phyloP scores from a whole-genome alignment of 208 protist species.

The Trypanosoma caninum region DNA sequence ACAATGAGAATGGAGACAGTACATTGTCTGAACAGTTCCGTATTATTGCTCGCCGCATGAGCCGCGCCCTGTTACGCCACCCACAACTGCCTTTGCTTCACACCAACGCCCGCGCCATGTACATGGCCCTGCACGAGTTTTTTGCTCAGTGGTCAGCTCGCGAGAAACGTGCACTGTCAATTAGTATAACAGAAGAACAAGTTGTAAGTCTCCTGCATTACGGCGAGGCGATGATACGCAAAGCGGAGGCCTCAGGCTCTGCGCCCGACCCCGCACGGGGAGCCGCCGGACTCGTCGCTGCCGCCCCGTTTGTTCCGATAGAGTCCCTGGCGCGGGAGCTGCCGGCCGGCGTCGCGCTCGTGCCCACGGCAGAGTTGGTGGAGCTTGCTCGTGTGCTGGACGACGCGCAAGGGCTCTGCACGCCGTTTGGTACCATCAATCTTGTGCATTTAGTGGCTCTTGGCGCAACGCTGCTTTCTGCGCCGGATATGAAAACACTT shows the following conservation, averaged over 20 bases:
- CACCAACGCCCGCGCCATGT: constrained; percentile 23
- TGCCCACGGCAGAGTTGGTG: constrained; percentile 34
- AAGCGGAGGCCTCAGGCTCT: background rate
- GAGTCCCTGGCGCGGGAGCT: constrained; percentile 4
- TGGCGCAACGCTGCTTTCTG: constrained; percentile 35
- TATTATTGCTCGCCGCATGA: constrained; percentile 38
- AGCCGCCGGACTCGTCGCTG: constrained; percentile 7
- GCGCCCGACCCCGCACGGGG: background rate
- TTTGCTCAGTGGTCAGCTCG: constrained; percentile 32
- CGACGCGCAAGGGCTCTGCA: constrained; percentile 26
- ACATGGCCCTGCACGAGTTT: constrained; percentile 37
- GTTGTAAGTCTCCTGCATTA: constrained; percentile 30
- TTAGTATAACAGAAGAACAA: constrained; percentile 19
- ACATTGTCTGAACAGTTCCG: constrained; percentile 7
- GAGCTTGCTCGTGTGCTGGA: constrained; percentile 55
- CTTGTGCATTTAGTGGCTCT: constrained; percentile 41
- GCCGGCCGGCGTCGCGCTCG: background rate
- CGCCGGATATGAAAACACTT: constrained; percentile 17
- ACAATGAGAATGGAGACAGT: background rate
- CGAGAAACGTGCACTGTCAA: constrained; percentile 18
- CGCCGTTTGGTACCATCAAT: constrained; percentile 31
- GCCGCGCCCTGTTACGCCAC: constrained; percentile 42
- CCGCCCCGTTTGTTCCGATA: constrained; percentile 10
- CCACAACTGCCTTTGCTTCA: constrained; percentile 17
- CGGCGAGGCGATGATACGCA: constrained; percentile 6